Evolutionary conservation across 2,329 filamentous ascomycete genomes (phyloP).

Genomic region (Sordariomycetes sp.): DNA sequence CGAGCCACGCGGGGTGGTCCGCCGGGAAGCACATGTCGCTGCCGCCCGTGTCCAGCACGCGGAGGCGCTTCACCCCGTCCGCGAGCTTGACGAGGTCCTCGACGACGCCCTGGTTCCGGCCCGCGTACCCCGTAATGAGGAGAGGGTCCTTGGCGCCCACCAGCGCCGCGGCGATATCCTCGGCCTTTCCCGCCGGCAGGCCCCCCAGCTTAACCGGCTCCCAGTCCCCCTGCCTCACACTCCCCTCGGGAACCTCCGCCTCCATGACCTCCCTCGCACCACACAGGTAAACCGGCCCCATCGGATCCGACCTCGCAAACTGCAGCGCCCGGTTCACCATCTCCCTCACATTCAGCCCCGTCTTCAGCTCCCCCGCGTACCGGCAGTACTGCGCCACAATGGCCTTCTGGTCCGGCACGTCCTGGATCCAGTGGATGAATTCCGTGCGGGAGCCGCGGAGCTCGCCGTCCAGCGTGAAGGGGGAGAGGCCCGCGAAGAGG

Average conservation of each 20-base stretch:
- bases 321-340: conserved; percentile 76
- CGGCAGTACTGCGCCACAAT: conserved; percentile 79
- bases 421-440: conserved; percentile 80
- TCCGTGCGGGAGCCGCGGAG: conserved; percentile 66
- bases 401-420: conserved; percentile 68
- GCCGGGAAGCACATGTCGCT: conserved; percentile 74
- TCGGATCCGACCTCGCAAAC: conserved; percentile 65
- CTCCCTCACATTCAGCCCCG: conserved; percentile 76
- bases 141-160: conserved; percentile 52
- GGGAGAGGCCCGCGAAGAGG: conserved; percentile 66
- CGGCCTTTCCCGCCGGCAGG: conserved; percentile 35
- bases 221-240: conserved; percentile 58
- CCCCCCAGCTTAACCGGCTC: conserved; percentile 54
- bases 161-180: conserved; percentile 48
- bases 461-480: conserved; percentile 66
- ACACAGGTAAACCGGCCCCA: conserved; percentile 68
- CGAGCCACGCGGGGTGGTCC: conserved; percentile 53
- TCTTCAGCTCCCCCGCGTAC: conserved; percentile 72
- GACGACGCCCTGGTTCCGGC: conserved; percentile 52
- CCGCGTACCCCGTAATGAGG: conserved; percentile 57
- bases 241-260: conserved; percentile 61
- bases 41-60: conserved; percentile 63
- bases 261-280: conserved; percentile 77
- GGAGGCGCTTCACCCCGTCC: conserved; percentile 51
- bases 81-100: conserved; percentile 52